A percentile compares a stretch with the other conserved stretches of the same genome.
These are phyloP conservation scores for Zoysia matrella DNA, from an alignment of 202 grass and related monocot genomes.

Conservation along the genomic window DNA sequence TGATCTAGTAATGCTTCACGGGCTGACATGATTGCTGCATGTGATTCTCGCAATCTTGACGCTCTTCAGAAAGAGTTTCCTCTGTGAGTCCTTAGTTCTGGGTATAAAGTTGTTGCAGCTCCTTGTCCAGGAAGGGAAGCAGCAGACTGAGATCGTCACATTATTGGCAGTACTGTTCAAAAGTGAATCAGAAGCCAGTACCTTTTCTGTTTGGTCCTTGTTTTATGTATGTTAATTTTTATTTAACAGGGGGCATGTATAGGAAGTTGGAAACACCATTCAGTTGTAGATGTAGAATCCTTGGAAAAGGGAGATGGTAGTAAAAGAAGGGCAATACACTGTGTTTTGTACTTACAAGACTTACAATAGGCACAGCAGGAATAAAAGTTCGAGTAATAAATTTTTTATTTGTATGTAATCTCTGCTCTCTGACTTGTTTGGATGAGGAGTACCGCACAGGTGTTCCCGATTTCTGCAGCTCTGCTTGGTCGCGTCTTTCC, in stretches of 20 bases:
- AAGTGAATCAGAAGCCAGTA: not conserved
- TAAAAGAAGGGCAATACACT: not conserved
- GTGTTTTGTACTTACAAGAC: slow-evolving; percentile 7
- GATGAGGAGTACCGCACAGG: not conserved
- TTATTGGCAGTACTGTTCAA: not conserved
- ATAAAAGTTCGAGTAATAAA: slow-evolving; percentile 19
- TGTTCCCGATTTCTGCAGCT: not conserved
- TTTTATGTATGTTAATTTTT: slow-evolving; percentile 11
- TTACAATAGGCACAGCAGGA: slow-evolving; percentile 1
- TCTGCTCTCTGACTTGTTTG: not conserved
- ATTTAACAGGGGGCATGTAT: slow-evolving; percentile 22
- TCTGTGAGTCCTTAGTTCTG: slow-evolving; percentile 49
- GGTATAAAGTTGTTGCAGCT: not conserved
- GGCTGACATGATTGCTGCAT: slow-evolving; percentile 90
- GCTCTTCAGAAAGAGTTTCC: slow-evolving; percentile 98
- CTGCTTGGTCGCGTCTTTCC: not conserved
- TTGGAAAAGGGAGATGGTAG: not conserved
- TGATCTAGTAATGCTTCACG: slow-evolving; percentile 71
- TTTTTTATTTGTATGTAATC: not conserved
- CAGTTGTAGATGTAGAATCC: slow-evolving; percentile 40
- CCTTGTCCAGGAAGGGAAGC: slow-evolving; percentile 3
- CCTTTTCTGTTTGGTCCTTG: slow-evolving; percentile 20
- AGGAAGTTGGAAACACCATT: slow-evolving; percentile 18
- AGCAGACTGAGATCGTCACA: not conserved
- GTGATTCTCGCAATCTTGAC: slow-evolving; percentile 89